Conservation (phyloP, 495 filamentous ascomycete genomes). For the Aspergillus asperescens region DNA sequence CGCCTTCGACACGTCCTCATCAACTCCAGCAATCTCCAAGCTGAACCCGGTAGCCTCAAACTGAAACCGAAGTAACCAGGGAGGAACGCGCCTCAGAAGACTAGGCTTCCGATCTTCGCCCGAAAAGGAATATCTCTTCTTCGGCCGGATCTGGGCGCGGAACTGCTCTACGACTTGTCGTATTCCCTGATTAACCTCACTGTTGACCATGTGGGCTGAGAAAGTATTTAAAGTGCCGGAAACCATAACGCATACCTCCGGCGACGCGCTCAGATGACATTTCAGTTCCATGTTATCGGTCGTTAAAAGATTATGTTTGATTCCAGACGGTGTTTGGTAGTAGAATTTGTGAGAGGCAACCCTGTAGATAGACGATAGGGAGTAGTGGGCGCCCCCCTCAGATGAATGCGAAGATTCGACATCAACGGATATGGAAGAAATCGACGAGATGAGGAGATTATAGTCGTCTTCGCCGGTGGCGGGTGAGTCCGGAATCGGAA, state of each 20-base stretch:
- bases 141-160: slow-evolving; percentile 55
- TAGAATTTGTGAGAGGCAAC: slow-evolving; percentile 87
- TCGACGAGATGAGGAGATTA: slow-evolving; percentile 88
- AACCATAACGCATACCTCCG: slow-evolving; percentile 76
- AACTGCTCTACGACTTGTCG: slow-evolving; percentile 86
- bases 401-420: slow-evolving; percentile 90
- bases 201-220: slow-evolving; percentile 80
- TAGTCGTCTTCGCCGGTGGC: slow-evolving; percentile 58
- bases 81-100: slow-evolving; percentile 69
- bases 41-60: slow-evolving; percentile 85
- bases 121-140: slow-evolving; percentile 51
- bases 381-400: slow-evolving; percentile 80
- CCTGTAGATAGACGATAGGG: slow-evolving; percentile 72
- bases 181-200: slow-evolving; percentile 86
- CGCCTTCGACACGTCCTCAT: slow-evolving; percentile 69
- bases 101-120: slow-evolving; percentile 51
- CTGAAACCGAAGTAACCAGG: slow-evolving; percentile 78
- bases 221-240: slow-evolving; percentile 80
- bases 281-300: slow-evolving; percentile 85
- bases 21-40: slow-evolving; percentile 84
- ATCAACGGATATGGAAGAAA: slow-evolving; percentile 87
- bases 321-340: slow-evolving; percentile 80
- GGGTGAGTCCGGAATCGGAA: slow-evolving; percentile 67
- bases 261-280: slow-evolving; percentile 74
- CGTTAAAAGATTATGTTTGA: slow-evolving; percentile 76